Conservation (phyloP, 257 asterid genomes). For the Nicotiana tomentosiformis region DNA sequence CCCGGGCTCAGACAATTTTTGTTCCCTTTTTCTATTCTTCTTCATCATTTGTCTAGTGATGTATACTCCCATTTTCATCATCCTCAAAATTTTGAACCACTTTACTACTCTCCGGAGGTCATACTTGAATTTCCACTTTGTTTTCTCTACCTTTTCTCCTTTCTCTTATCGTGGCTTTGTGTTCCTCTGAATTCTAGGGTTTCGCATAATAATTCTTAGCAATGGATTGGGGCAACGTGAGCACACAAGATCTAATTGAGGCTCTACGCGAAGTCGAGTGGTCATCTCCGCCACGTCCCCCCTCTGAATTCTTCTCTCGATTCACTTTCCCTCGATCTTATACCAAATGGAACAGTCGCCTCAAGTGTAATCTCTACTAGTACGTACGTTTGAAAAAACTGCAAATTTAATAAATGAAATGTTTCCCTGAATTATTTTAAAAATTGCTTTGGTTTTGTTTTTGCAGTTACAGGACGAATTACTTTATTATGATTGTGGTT, state of each 20-base stretch:
- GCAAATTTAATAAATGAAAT: not conserved
- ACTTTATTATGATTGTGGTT: slow-evolving; percentile 65
- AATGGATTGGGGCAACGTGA: slow-evolving; percentile 94
- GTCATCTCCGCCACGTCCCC: slow-evolving; percentile 91
- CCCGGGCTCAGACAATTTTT: slow-evolving; percentile 83
- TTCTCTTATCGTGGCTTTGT: not conserved
- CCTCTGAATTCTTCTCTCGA: slow-evolving; percentile 70
- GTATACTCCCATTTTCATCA: not conserved
- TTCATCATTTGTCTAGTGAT: not conserved
- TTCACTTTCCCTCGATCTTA: slow-evolving; percentile 79
- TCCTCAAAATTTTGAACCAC: not conserved
- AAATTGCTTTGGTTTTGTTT: not conserved
- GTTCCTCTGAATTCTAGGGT: slow-evolving; percentile 23
- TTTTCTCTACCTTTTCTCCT: not conserved
- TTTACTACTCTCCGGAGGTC: not conserved
- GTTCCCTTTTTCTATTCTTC: not conserved
- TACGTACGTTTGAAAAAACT: slow-evolving; percentile 14
- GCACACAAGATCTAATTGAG: slow-evolving; percentile 80
- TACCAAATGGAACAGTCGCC: slow-evolving; percentile 91
- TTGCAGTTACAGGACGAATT: slow-evolving; percentile 91
- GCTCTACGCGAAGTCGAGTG: slow-evolving; percentile 93
- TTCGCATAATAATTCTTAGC: not conserved
- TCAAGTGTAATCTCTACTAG: slow-evolving; percentile 96
- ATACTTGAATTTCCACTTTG: not conserved
- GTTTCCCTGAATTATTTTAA: not conserved